Base-by-base conservation (phyloP, 2,329 filamentous ascomycete species). In the Microascus cirrosus region DNA sequence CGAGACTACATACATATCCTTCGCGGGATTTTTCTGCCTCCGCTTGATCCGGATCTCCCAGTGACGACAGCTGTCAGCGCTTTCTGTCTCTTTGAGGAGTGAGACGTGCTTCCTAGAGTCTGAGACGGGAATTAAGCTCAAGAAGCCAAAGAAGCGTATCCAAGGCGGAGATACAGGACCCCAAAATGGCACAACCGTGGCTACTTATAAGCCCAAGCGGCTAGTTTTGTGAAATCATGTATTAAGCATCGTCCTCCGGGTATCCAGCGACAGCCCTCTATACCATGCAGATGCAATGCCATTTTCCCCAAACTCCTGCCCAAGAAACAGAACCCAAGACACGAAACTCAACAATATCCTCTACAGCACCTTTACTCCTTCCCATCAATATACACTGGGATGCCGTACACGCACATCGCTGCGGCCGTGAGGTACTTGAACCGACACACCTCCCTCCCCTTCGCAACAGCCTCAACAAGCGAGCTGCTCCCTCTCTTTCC, bases 341-440 rank as follows among this genome's bases (percentile, higher is more conserved):
- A 35, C 15, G 11, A n/a, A 54, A 42, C 32, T 8, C 36, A 55
- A 55, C n/a, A 45, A 32, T 8, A 32, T 8, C 28, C 4, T 8
- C 36, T 28, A 20, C 24, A 55, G 34, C n/a, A 18, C 22, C 52
- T 36, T 35, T 10, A 58, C 55, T 62, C 62, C 57, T 62, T 66
- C 60, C 66, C 67, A 54, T 71, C 73, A 62, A 96, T 77, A 72
- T 91, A 96, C 61, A 96, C 90, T 34, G 94, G 94, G 68, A 99
- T 87, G 18, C 94, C 94, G 74, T 97, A 99, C 57, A 97, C 86
- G 62, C 94, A 92, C 25, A 94, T 90, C 42, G 93, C 91, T 12
- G 93, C 94, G 0, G 91, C 94, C 65, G 96, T 99, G 64, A 99
- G 75, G 74, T 96, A 97, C 68, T 83, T 83, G 73, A 99, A 82